These are phyloP conservation scores for Nannizzia gypsea DNA, from an alignment of 2,329 filamentous ascomycete genomes.

Conservation along the genomic window DNA sequence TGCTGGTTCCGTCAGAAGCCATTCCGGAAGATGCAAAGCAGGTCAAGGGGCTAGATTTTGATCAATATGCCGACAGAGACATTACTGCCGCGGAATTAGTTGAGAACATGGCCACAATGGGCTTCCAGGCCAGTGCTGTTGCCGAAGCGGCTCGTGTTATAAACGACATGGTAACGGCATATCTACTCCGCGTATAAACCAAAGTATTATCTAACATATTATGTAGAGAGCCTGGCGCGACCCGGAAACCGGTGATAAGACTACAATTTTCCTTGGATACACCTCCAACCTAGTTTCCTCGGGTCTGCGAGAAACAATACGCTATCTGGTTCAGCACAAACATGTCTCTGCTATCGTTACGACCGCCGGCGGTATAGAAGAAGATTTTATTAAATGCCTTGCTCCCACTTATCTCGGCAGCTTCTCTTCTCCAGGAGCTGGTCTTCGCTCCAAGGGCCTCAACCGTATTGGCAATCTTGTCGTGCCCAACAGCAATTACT, in stretches of 20 bases:
- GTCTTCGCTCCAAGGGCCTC: slow-evolving; percentile 70
- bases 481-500: slow-evolving; percentile 96
- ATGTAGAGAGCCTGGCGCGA: slow-evolving; percentile 64
- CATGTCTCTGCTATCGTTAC: slow-evolving; percentile 91
- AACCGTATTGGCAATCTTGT: slow-evolving; percentile 94
- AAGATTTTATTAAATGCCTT: slow-evolving; percentile 97
- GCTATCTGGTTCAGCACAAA: slow-evolving; percentile 84
- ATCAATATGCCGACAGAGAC: slow-evolving; percentile 55
- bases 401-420: slow-evolving; percentile 85
- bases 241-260: slow-evolving; percentile 62
- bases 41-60: slow-evolving; percentile 87
- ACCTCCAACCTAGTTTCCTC: slow-evolving; percentile 97
- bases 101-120: slow-evolving; percentile 72
- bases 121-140: slow-evolving; percentile 68
- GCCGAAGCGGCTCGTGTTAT: slow-evolving; percentile 83
- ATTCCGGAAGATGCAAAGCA: slow-evolving; percentile 66
- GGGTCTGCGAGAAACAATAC: slow-evolving; percentile 77
- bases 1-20: slow-evolving; percentile 71
- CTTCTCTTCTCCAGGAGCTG: slow-evolving; percentile 65
- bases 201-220: not conserved
- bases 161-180: slow-evolving; percentile 68
- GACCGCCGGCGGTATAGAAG: slow-evolving; percentile 88
- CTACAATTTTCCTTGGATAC: slow-evolving; percentile 94
- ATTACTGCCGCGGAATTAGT: slow-evolving; percentile 81
- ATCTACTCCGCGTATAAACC: slow-evolving; percentile 6